These are phyloP conservation scores for Pyrenula aspistea DNA, from an alignment of 495 filamentous ascomycete genomes.

Conservation along the genomic window DNA sequence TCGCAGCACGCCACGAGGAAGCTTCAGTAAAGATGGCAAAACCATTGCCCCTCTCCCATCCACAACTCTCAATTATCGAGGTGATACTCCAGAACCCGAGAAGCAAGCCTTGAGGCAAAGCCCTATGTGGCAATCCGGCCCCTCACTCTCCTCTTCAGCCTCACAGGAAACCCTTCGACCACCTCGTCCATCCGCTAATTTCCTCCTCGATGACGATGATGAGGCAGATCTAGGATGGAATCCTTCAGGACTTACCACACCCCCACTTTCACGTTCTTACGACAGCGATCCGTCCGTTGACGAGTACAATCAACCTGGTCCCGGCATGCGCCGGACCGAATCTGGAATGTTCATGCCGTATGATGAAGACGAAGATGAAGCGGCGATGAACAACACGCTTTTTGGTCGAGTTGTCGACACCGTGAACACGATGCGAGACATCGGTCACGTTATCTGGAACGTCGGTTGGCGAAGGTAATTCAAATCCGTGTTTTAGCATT, in stretches of 20 bases:
- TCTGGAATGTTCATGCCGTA: constrained; percentile 84
- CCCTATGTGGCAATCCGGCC: constrained; percentile 28
- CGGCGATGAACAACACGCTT: constrained; percentile 39
- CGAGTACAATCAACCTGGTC: constrained; percentile 16
- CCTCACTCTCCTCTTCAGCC: constrained; percentile 50
- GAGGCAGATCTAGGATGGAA: constrained; percentile 42
- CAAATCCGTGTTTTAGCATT: background rate
- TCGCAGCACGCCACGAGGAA: constrained; percentile 37
- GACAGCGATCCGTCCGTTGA: constrained; percentile 18
- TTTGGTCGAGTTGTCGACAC: constrained; percentile 82
- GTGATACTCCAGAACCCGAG: constrained; percentile 61
- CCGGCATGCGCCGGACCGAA: constrained; percentile 54
- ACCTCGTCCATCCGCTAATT: constrained; percentile 55
- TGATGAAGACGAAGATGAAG: constrained; percentile 56
- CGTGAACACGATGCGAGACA: constrained; percentile 92
- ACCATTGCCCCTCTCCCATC: constrained; percentile 89
- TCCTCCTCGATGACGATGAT: constrained; percentile 60
- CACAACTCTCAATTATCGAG: constrained; percentile 81
- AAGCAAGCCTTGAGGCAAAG: constrained; percentile 39
- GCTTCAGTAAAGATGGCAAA: constrained; percentile 56
- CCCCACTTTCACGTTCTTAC: constrained; percentile 1
- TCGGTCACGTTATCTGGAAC: constrained; percentile 95
- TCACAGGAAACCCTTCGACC: constrained; percentile 69
- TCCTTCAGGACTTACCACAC: constrained; percentile 12
- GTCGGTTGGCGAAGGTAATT: constrained; percentile 78